Conservation (phyloP, 768 basidiomycete species). For the Pisolithus marmoratus region DNA sequence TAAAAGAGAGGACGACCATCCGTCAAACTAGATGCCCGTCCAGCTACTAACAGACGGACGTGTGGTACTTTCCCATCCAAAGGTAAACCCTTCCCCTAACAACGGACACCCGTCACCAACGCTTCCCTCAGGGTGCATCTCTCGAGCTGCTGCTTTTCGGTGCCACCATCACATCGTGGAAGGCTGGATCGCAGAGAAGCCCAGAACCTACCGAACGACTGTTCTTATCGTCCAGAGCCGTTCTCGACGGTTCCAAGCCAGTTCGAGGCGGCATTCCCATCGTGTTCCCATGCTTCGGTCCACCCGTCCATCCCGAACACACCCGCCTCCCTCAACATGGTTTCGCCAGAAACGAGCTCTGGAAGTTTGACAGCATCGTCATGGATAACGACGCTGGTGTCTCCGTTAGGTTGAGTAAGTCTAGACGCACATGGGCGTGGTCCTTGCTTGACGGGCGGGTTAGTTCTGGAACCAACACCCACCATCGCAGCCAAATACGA, state of each 20-base stretch:
- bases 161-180: slow-evolving; percentile 88
- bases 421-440: not conserved
- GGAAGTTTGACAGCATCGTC: slow-evolving; percentile 62
- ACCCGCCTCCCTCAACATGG: slow-evolving; percentile 77
- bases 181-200: slow-evolving; percentile 36
- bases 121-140: slow-evolving; percentile 49
- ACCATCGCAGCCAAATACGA: slow-evolving; percentile 55
- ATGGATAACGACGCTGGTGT: slow-evolving; percentile 67
- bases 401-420: slow-evolving; percentile 73
- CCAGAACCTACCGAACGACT: slow-evolving; percentile 55
- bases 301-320: slow-evolving; percentile 73
- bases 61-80: slow-evolving; percentile 55
- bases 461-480: slow-evolving; percentile 61
- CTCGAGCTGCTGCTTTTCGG: slow-evolving; percentile 71
- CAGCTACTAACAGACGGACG: slow-evolving; percentile 36
- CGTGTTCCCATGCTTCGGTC: slow-evolving; percentile 87
- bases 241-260: slow-evolving; percentile 76
- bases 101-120: not conserved
- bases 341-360: slow-evolving; percentile 74
- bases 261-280: slow-evolving; percentile 53
- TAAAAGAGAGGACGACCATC: not conserved
- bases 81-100: slow-evolving; percentile 32
- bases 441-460: slow-evolving; percentile 1
- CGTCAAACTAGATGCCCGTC: too few relatives aligned
- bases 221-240: slow-evolving; percentile 77